Evolutionary conservation across 441 rosid species (phyloP).

Genomic region (Populus hybrid): DNA sequence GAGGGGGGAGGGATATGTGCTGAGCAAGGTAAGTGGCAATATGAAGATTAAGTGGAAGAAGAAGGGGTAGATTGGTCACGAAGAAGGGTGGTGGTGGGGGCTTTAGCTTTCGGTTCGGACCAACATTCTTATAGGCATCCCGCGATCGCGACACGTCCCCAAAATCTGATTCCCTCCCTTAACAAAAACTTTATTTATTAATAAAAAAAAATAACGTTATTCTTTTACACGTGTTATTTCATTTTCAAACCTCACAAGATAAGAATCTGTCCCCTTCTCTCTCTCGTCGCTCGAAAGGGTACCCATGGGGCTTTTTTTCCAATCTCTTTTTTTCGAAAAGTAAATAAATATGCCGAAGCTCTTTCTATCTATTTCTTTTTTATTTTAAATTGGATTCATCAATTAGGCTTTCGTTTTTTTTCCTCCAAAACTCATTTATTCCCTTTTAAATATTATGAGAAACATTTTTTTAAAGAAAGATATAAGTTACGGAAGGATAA

Average conservation of each 20-base stretch:
- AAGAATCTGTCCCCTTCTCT: not conserved
- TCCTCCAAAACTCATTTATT: no score
- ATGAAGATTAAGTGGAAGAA: not conserved
- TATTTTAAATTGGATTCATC: no score
- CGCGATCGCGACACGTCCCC: slow-evolving; percentile 9
- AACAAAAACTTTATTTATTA: not conserved
- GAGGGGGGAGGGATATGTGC: not conserved
- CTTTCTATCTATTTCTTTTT: no score
- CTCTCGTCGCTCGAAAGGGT: not conserved
- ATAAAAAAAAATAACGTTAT: not conserved
- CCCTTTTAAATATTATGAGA: no score
- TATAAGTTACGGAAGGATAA: no score
- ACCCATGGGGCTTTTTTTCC: not conserved
- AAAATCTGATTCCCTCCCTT: slow-evolving; percentile 15
- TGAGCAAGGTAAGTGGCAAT: not conserved
- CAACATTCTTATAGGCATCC: not conserved
- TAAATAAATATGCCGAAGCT: no score
- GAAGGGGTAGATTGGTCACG: not conserved
- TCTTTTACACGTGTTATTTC: not conserved
- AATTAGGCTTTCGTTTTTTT: no score
- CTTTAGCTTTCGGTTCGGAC: slow-evolving; percentile 7
- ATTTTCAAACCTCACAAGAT: slow-evolving; percentile 15
- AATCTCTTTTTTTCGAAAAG: no score
- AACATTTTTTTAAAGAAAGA: no score
- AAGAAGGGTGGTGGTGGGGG: not conserved